Evolutionary conservation across 129 eudicot genomes (phyloP), one percentile per base, ranked within the genome.

Genomic region (Arctium minus): DNA sequence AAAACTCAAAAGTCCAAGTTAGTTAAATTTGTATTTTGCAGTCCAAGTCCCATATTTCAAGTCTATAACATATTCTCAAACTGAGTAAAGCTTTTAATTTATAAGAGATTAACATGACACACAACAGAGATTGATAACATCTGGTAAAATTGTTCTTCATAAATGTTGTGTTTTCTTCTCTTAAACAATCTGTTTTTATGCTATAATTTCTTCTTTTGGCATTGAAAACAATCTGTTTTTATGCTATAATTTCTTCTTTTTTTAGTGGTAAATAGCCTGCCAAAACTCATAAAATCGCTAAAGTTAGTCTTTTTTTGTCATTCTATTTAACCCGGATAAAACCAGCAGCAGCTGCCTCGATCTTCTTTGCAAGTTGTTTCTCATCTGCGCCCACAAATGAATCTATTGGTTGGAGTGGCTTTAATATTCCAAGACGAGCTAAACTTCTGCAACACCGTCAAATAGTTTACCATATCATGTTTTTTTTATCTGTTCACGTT

Each of bases 381-480:
- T 88, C 83, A 69, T 85, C 82, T 12, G 88, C 82, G 2, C 91
- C 91, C 35, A 88, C 87, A 60, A 88, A 78, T 79, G 85, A 85
- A 82, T 82, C 91, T 22, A 88, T 39, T 53, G 1, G 86, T 75
- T 17, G 91, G 91, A 36, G 91, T 85, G 71, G 91, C 91, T 76
- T 85, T 88, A 44, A 88, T 82, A 76, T 85, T 88, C 91, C 91
- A 88, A 69, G 81, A 32, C 44, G 82, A 35, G 80, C 88, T 73
- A 13, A 88, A 85, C 79, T 88, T 88, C 85, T 88, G 83, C 85
- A 82, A 2, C 36, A 44, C 27, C 69, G 30, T 18, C 7, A 60
- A 60, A 60, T 48, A 10, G 60, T 48, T 48, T 48, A 50, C 69
- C 69, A 18, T 62, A 62, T 62, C 29, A 62, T n/a, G 69, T 62